Percentiles rank a stretch among this genome's conserved stretches.
Evolutionary conservation across 2,329 filamentous ascomycete species (phyloP).

Genomic region (Fusarium newnesense): DNA sequence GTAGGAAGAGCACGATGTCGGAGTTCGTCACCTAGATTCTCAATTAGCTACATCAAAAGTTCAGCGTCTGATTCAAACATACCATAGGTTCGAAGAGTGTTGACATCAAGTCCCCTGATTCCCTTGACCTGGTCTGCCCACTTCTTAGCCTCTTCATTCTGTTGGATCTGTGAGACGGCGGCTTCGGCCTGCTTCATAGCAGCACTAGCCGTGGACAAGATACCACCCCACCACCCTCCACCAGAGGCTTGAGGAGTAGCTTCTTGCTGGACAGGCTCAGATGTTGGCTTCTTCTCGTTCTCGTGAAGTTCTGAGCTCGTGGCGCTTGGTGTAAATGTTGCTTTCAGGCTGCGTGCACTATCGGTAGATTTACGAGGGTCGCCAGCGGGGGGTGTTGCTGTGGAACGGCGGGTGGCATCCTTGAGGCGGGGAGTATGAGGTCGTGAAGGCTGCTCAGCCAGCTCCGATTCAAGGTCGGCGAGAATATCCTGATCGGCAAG

Average conservation of each 20-base stretch:
- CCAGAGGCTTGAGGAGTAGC: slow-evolving; percentile 52
- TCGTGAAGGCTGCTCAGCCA: slow-evolving; percentile 78
- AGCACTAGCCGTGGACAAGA: slow-evolving; percentile 85
- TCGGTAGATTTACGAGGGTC: slow-evolving; percentile 82
- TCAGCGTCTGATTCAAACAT: slow-evolving; percentile 19
- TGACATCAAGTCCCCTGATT: slow-evolving; percentile 70
- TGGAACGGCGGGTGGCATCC: slow-evolving; percentile 58
- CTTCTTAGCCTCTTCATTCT: slow-evolving; percentile 95
- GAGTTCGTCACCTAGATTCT: slow-evolving; percentile 79
- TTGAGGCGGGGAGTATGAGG: slow-evolving; percentile 84
- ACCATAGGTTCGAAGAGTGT: slow-evolving; percentile 68
- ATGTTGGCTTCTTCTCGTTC: slow-evolving; percentile 61
- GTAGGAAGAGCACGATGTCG: slow-evolving; percentile 89
- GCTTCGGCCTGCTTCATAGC: slow-evolving; percentile 93
- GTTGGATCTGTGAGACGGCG: slow-evolving; percentile 92
- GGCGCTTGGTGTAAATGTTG: slow-evolving; percentile 76
- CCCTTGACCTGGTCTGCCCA: slow-evolving; percentile 95
- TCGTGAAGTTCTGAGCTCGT: slow-evolving; percentile 71
- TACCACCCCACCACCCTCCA: slow-evolving; percentile 89
- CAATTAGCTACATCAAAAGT: neutral
- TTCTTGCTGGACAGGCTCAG: slow-evolving; percentile 55
- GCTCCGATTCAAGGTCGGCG: slow-evolving; percentile 80
- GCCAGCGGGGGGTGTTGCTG: slow-evolving; percentile 63
- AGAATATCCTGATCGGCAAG: slow-evolving; percentile 77
- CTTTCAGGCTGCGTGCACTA: slow-evolving; percentile 76